Base-by-base conservation (phyloP, 352 stramenopile species). In the Phytophthora litchii region DNA sequence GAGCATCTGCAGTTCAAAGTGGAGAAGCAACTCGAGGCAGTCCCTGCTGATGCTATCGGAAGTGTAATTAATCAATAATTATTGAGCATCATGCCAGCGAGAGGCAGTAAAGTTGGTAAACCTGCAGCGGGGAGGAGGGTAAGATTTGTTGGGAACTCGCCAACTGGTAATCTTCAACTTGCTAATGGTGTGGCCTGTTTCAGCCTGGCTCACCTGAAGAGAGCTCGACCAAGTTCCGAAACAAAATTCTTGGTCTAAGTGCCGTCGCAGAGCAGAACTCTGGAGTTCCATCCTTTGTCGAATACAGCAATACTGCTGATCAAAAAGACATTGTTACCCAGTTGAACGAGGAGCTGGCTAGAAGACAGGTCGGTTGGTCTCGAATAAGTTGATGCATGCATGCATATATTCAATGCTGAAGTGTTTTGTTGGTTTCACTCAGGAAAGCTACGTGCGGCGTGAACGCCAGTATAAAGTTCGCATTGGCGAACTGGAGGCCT, bases 401-500 rank as follows among this genome's bases (percentile, higher is more conserved):
- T 5, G 23, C 5, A 5, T 27, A 27, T 27, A 9, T 6, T n/a
- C 11, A 44, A 47, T 35, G 38, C 17, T 41, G 13, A 60, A 35
- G 11, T 8, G 9, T 9, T 13, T 11, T 36, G 1, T 52, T 34
- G 29, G 17, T 12, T 48, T 40, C 34, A 13, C 9, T 46, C n/a
- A 94, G 60, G 86, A 97, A 53, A 93, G 73, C 47, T 97, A 97
- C 57, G 82, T 97, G 21, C 70, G 84, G 10, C 74, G 89, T 41
- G 89, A 97, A 63, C 78, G 88, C 6, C 83, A 94, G 48, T 97
- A 96, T 64, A 89, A 94, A 65, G 78, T 92, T 53, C 74, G 86
- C 32, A 94, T 97, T 29, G 67, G 78, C 20, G 86, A 96, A 55
- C 56, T 97, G 9, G 83, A 96, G 47, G 68, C 74, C 2, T 70